A percentile compares a stretch with the other conserved stretches of the same genome.
These are phyloP conservation scores for Chrysoporthe puriensis DNA, from an alignment of 2,329 filamentous ascomycete species.

Conservation along the genomic window DNA sequence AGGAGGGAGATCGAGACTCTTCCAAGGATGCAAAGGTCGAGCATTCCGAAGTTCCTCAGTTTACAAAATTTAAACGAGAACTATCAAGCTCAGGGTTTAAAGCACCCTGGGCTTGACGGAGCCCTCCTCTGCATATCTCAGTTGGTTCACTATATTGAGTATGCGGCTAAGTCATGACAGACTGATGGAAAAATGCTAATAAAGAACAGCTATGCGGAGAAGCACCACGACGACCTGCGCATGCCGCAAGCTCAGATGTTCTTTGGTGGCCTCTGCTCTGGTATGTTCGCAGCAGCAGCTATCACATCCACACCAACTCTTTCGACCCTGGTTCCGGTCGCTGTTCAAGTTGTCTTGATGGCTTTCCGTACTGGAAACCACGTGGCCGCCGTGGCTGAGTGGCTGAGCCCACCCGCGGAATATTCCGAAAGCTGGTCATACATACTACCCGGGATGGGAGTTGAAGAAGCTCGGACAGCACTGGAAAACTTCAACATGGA, in stretches of 20 bases:
- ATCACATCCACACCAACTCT: slow-evolving; percentile 66
- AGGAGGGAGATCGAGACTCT: slow-evolving; percentile 63
- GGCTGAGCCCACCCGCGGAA: slow-evolving; percentile 44
- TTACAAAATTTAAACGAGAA: slow-evolving; percentile 67
- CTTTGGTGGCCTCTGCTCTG: slow-evolving; percentile 69
- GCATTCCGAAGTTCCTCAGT: slow-evolving; percentile 64
- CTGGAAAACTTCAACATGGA: slow-evolving; percentile 62
- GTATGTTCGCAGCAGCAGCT: slow-evolving; percentile 70
- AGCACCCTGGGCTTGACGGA: slow-evolving; percentile 66
- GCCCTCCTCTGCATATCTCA: slow-evolving; percentile 68
- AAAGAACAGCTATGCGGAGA: slow-evolving; percentile 50
- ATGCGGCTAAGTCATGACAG: slow-evolving; percentile 37
- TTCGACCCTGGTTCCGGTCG: slow-evolving; percentile 63
- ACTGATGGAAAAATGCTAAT: not conserved
- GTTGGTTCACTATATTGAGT: slow-evolving; percentile 71
- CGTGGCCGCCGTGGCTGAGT: slow-evolving; percentile 54
- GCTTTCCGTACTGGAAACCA: slow-evolving; percentile 67
- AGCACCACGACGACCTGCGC: slow-evolving; percentile 58
- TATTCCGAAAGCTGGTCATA: slow-evolving; percentile 67
- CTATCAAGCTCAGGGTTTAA: slow-evolving; percentile 61
- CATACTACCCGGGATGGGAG: slow-evolving; percentile 61
- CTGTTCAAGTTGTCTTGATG: slow-evolving; percentile 65
- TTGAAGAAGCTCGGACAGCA: slow-evolving; percentile 53
- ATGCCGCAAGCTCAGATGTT: slow-evolving; percentile 51
- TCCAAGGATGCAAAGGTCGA: slow-evolving; percentile 58